A percentile compares a stretch with the other conserved stretches of the same genome.
Evolutionary conservation across 495 filamentous ascomycete species (phyloP).

Genomic region (Astrothelium subdiscretum): DNA sequence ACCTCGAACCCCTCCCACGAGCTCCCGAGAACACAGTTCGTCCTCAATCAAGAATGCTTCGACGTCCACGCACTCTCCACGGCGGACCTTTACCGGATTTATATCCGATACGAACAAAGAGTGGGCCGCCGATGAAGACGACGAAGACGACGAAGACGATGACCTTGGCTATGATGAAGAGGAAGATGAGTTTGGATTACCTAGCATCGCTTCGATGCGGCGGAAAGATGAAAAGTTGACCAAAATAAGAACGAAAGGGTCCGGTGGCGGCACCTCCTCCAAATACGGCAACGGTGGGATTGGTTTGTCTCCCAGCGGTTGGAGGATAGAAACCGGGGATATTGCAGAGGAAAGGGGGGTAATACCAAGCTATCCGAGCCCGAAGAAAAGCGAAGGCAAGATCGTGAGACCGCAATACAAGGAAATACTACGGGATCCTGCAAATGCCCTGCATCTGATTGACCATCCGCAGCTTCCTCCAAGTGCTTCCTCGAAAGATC

Average conservation of each 20-base stretch:
- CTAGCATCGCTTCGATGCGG: slow-evolving; percentile 80
- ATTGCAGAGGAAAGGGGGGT: slow-evolving; percentile 78
- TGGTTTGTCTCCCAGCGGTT: slow-evolving; percentile 15
- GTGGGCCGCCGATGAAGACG: slow-evolving; percentile 58
- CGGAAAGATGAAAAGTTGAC: slow-evolving; percentile 45
- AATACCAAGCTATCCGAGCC: slow-evolving; percentile 74
- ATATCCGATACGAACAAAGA: slow-evolving; percentile 62
- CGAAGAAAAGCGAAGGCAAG: slow-evolving; percentile 83
- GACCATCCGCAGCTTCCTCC: slow-evolving; percentile 66
- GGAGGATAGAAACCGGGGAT: slow-evolving; percentile 67
- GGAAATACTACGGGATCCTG: slow-evolving; percentile 88
- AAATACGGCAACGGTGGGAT: slow-evolving; percentile 11
- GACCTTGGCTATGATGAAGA: slow-evolving; percentile 66
- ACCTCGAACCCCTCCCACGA: slow-evolving; percentile 50
- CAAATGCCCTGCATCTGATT: slow-evolving; percentile 89
- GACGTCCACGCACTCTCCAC: slow-evolving; percentile 41
- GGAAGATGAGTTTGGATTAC: slow-evolving; percentile 89
- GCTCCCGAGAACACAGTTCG: slow-evolving; percentile 37
- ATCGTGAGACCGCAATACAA: slow-evolving; percentile 95
- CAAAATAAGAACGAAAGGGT: background rate
- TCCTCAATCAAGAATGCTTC: slow-evolving; percentile 27
- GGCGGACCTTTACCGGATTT: slow-evolving; percentile 63
- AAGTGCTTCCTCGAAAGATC: slow-evolving; percentile 70
- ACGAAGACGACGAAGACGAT: slow-evolving; percentile 44
- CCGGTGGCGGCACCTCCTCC: slow-evolving; percentile 13